Conservation (phyloP, 371 early-diverging fungal genomes). For the Saksenaea vasiformis region DNA sequence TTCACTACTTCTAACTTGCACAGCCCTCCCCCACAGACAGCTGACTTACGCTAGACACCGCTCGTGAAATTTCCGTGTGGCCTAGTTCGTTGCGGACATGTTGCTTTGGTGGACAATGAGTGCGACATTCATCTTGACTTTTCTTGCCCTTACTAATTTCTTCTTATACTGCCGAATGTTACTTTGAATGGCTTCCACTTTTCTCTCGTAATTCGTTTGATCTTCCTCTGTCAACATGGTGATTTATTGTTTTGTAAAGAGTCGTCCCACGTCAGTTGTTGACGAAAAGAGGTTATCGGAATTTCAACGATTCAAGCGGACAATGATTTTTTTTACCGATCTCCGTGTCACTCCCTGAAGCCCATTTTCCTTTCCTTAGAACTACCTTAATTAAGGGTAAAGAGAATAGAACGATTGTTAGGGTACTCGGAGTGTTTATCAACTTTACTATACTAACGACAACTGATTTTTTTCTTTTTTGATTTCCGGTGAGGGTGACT, state of each 20-base stretch:
- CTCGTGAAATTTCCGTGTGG: not conserved
- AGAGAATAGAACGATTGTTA: not conserved
- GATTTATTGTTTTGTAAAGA: conserved; percentile 3
- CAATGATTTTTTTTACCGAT: not conserved
- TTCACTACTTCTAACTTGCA: too few relatives aligned
- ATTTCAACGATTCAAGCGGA: not conserved
- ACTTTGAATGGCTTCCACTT: conserved; percentile 9
- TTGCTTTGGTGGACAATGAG: not conserved
- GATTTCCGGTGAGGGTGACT: not conserved
- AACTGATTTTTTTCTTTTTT: too few relatives aligned
- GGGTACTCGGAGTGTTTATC: not conserved
- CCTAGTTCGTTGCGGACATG: conserved; percentile 2
- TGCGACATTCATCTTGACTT: not conserved
- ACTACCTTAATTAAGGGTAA: not conserved
- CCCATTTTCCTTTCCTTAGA: not conserved
- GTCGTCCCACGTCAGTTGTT: not conserved
- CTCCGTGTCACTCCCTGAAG: conserved; percentile 3
- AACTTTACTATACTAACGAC: not conserved
- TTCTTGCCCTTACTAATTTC: conserved; percentile 9
- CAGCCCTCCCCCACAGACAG: not conserved
- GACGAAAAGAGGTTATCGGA: not conserved
- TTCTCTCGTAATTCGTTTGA: conserved; percentile 14
- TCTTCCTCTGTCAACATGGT: conserved; percentile 6
- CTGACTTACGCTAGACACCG: conserved; percentile 5
- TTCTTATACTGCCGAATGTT: conserved; percentile 13